Base-by-base conservation (phyloP, 139 green algal species). In the Pleodorina starrii region DNA sequence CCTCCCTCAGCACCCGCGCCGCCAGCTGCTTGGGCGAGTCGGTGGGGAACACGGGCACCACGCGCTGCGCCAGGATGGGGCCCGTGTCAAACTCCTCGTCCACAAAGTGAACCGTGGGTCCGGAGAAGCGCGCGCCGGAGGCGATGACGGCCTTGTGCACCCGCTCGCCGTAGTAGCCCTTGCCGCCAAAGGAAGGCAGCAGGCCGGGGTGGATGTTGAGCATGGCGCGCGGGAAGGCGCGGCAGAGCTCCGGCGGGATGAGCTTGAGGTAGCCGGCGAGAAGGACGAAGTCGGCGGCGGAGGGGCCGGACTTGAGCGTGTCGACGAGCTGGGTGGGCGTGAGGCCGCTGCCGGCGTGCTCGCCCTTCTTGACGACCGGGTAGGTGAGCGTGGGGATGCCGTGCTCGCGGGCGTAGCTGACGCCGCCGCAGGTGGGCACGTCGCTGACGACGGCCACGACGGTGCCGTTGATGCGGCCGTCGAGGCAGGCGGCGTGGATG, bases 171-270 rank as follows among this genome's bases (percentile, higher is more conserved):
- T 99, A 99, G 83, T 96, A 96, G 40, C 98, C 98, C 89, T 98
- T 97, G 59, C 98, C 98, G 5, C 98, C 98, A 93, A 99, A 99
- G 2, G 96, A 91, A 11, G 98, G 98, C 82, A 99, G 95, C 85
- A 99, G 95, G 7, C 94, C 98, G 1, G 98, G 98, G 91, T 99
- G 98, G 89, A 99, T 99, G 95, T 99, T 99, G 48, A 99, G 94
- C 91, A 99, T 99, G 54, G 78, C 85, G 7, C 92, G 81, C 19
- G 91, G 92, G 88, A 94, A 99, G 35, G 92, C 93, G 27, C 77
- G 60, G 60, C 99, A 96, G 74, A 99, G 78, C 51, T 94, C 86
- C 0, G 57, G 23, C 5, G 98, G 98, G 12, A 99, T 94, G 29
- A 99, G 95, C 94, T 98, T 99, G 5, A 99, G 88, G 90, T 98